phyloP scores from a whole-genome alignment of 2,329 filamentous ascomycete genomes.

The Colletotrichum spaethianum region DNA sequence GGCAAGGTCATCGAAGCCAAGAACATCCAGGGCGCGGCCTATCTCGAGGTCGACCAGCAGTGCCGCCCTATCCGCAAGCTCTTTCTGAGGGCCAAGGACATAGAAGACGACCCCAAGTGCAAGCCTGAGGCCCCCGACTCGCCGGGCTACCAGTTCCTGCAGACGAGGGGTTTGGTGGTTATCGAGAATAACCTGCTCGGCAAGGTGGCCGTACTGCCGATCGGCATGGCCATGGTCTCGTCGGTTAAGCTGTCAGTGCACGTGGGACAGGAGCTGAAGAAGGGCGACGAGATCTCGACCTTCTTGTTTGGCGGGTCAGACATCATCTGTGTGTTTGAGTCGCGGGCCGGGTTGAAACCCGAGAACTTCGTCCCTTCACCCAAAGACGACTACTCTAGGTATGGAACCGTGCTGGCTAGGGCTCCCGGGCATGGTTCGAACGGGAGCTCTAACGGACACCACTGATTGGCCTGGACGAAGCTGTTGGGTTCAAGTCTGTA shows the following conservation, averaged over 20 bases:
- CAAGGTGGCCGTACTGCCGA: constrained; percentile 57
- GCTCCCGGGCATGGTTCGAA: constrained; percentile 10
- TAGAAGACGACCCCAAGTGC: neutral
- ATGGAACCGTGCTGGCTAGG: constrained; percentile 42
- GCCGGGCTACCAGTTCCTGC: constrained; percentile 57
- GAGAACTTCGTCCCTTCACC: constrained; percentile 43
- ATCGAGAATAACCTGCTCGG: constrained; percentile 54
- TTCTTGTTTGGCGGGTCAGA: constrained; percentile 62
- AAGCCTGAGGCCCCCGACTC: constrained; percentile 51
- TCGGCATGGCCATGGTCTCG: constrained; percentile 61
- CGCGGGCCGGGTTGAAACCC: constrained; percentile 40
- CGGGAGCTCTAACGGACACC: neutral
- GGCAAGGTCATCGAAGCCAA: constrained; percentile 55
- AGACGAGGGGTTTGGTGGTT: constrained; percentile 56
- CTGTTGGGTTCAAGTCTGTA: neutral
- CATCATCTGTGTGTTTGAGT: constrained; percentile 56
- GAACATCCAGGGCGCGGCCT: constrained; percentile 54
- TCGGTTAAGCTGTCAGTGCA: constrained; percentile 53
- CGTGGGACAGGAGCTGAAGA: constrained; percentile 47
- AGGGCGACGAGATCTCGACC: constrained; percentile 58
- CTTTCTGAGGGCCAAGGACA: neutral
- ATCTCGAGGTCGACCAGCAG: constrained; percentile 52
- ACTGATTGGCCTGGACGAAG: neutral
- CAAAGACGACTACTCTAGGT: constrained; percentile 41
- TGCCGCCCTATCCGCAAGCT: constrained; percentile 41